These are phyloP conservation scores for Penicillium frequentans DNA, from an alignment of 2,329 filamentous ascomycete genomes.

Conservation along the genomic window DNA sequence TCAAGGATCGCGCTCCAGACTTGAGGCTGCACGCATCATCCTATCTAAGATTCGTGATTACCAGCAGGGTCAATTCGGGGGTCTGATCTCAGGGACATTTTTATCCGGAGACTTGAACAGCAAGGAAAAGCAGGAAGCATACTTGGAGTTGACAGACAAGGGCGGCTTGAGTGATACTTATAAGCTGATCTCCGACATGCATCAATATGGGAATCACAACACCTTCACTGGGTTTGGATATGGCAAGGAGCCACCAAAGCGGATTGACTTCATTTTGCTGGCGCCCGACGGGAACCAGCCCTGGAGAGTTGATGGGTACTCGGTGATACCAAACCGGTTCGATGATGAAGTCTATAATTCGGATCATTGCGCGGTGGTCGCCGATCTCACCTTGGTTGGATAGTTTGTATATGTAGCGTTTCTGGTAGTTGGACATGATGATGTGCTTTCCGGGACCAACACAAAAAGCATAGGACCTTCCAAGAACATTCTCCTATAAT, in stretches of 20 bases:
- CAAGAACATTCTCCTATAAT: background rate
- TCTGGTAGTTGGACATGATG: background rate
- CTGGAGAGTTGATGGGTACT: constrained; percentile 51
- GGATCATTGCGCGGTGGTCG: constrained; percentile 59
- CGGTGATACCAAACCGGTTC: constrained; percentile 55
- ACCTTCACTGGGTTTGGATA: constrained; percentile 58
- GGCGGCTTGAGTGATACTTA: constrained; percentile 41
- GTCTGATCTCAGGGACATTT: constrained; percentile 45
- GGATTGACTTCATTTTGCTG: constrained; percentile 57
- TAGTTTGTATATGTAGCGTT: background rate
- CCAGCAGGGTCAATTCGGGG: constrained; percentile 20
- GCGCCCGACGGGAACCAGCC: constrained; percentile 28
- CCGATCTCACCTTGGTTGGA: constrained; percentile 43
- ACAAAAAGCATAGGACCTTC: background rate
- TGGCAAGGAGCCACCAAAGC: constrained; percentile 35
- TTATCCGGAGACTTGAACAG: constrained; percentile 60
- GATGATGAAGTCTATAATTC: constrained; percentile 57
- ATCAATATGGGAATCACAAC: constrained; percentile 51
- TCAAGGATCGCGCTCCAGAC: constrained; percentile 47
- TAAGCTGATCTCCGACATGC: constrained; percentile 32
- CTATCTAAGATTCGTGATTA: constrained; percentile 42
- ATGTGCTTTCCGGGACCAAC: background rate
- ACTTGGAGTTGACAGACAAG: constrained; percentile 46
- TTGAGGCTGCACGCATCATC: constrained; percentile 56
- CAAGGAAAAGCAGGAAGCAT: constrained; percentile 53